These are phyloP conservation scores for Malassezia equina DNA, from an alignment of 1,284 basidiomycete genomes.

Conservation along the genomic window DNA sequence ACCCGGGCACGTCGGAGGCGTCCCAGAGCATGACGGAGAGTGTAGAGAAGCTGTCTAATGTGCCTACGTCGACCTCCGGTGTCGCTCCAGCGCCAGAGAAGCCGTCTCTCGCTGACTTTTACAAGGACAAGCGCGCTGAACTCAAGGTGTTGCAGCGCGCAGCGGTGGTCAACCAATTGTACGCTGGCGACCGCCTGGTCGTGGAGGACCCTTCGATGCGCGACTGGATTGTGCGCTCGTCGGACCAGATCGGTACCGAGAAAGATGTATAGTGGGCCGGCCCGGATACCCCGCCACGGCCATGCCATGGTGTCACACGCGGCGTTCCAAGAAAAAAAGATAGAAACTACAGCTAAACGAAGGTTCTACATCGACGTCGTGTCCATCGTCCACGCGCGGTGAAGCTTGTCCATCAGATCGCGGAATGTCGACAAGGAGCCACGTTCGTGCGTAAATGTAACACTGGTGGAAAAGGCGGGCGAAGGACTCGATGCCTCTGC, in stretches of 20 bases:
- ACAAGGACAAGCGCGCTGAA: slow-evolving; percentile 33
- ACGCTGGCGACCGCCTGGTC: slow-evolving; percentile 44
- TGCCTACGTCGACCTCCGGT: neutral
- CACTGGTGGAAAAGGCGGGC: slow-evolving; percentile 51
- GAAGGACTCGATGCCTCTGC: neutral
- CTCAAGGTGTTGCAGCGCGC: slow-evolving; percentile 41
- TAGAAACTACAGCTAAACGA: neutral
- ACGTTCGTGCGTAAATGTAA: slow-evolving; percentile 75
- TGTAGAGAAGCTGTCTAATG: slow-evolving; percentile 3
- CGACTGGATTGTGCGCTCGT: slow-evolving; percentile 13
- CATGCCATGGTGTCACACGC: too few relatives aligned
- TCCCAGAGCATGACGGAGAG: slow-evolving; percentile 10
- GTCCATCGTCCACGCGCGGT: slow-evolving; percentile 58
- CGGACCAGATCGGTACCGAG: slow-evolving; percentile 4
- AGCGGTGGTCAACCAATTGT: slow-evolving; percentile 41
- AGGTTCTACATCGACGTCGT: neutral
- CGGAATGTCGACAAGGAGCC: slow-evolving; percentile 73
- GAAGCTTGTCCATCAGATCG: slow-evolving; percentile 61
- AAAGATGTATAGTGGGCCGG: neutral
- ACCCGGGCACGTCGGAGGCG: slow-evolving; percentile 12
- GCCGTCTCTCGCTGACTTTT: slow-evolving; percentile 26
- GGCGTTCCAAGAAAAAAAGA: neutral
- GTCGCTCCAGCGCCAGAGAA: neutral
- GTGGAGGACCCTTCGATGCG: slow-evolving; percentile 22
- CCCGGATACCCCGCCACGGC: neutral